Evolutionary conservation across 306 rosid genomes (phyloP), one percentile per base, ranked within the genome.

Genomic region (Lablab purpureus): DNA sequence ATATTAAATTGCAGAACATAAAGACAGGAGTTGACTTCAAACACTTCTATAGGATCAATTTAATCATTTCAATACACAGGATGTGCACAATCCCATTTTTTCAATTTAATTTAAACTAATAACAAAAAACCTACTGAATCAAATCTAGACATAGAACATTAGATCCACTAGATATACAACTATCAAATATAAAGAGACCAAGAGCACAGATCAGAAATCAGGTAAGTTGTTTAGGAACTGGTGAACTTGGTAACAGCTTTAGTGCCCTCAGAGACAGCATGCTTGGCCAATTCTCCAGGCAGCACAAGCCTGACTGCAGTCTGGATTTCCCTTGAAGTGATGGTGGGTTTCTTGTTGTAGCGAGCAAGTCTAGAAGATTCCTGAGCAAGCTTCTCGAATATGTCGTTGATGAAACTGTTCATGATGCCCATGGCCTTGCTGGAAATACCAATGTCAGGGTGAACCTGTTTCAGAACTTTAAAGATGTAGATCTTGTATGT

Each of bases 201-300:
- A 5, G 0, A 32, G 0, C 5, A 5, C 36, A 32, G 36, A 5
- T 8, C 43, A 37, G 11, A 2, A 37, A 9, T 1, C 2, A 37
- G 43, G 9, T 9, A 8, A 9, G 8, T 37, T 37, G 43, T 9
- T 37, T 2, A 37, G 9, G 97, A 89, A 13, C 97, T 91, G 0
- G 93, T 91, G 6, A 91, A 91, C 77, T 91, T 91, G 8, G 97
- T 91, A 0, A 91, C 96, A 0, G 96, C 96, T 81, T 91, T 91
- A 4, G 96, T 91, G 1, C 96, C 96, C 52, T 91, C 93, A 0
- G 96, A 91, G 0, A 91, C 93, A 0, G 55, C 96, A 0, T 91
- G 96, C 70, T 91, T 91, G 0, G 96, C 96, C 76, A 91, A 78
- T 27, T 91, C 93, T 8, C 96, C 93, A 0, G 96, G 96, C 17